Evolutionary conservation across 306 rosid genomes (phyloP).

Genomic region (Medicago lupulina): DNA sequence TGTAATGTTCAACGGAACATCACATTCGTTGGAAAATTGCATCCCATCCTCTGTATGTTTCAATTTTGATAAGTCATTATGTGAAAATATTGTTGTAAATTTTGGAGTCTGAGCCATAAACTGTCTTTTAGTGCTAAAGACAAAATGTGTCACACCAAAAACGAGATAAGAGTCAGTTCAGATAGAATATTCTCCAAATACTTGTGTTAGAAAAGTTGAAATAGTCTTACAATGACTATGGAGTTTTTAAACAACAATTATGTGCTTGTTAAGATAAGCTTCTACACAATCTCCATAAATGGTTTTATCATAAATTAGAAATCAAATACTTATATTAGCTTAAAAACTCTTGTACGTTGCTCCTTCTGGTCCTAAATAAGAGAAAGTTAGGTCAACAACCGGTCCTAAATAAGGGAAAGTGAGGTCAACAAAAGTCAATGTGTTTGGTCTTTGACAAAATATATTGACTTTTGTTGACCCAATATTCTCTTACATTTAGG

Average conservation of each 20-base stretch:
- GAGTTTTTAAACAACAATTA: background rate
- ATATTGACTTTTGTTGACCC: too few species aligned
- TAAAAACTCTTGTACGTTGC: background rate
- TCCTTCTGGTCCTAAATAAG: too few species aligned
- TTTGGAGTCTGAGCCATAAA: background rate
- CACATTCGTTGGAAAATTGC: background rate
- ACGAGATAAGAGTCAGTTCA: background rate
- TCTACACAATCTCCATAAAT: background rate
- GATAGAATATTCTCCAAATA: background rate
- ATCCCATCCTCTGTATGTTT: background rate
- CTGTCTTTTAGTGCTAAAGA: background rate
- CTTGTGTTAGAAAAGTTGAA: background rate
- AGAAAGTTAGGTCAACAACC: too few species aligned
- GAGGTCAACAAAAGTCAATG: too few species aligned
- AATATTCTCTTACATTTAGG: too few species aligned
- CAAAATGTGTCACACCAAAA: constrained; percentile 10
- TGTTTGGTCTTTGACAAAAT: too few species aligned
- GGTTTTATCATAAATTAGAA: background rate
- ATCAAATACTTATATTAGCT: background rate
- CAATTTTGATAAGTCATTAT: background rate
- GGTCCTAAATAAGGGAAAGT: too few species aligned
- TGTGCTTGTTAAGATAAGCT: background rate
- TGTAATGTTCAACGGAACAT: background rate
- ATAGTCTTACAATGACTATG: background rate
- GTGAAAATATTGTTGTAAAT: background rate